These are phyloP conservation scores for Heliosperma pusillum DNA, from an alignment of 148 eudicot species.

Conservation along the genomic window DNA sequence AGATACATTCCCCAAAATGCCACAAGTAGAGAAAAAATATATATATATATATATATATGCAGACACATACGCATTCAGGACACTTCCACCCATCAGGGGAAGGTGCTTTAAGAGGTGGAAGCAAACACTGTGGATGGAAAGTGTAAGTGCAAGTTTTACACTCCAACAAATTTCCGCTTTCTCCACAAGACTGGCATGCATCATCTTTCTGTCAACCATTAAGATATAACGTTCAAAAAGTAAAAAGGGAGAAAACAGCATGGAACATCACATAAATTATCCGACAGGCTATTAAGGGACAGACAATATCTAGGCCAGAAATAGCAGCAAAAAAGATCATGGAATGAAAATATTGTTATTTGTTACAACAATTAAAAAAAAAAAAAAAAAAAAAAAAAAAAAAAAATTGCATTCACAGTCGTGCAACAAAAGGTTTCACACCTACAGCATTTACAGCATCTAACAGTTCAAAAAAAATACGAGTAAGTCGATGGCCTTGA, in stretches of 20 bases:
- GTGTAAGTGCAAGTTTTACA: conserved; percentile 85
- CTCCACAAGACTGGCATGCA: conserved; percentile 69
- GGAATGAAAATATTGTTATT: not conserved
- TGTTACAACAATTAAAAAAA: too few species aligned
- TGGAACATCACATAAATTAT: not conserved
- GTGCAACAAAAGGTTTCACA: not conserved
- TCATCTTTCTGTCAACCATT: conserved; percentile 55
- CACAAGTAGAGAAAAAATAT: not conserved
- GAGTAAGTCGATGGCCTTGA: not conserved
- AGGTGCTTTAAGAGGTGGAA: conserved; percentile 74
- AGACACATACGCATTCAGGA: conserved; percentile 83
- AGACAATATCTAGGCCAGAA: not conserved
- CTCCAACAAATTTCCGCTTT: conserved; percentile 43
- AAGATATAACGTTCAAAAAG: conserved; percentile 10
- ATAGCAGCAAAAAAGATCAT: not conserved
- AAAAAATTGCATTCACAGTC: not conserved
- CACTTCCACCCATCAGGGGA: conserved; percentile 77
- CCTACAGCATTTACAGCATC: not conserved
- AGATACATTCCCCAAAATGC: conserved; percentile 9
- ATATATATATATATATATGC: not conserved
- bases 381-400: not conserved
- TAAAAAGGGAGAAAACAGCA: not conserved
- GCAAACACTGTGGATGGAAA: conserved; percentile 82
- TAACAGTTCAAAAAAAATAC: not conserved
- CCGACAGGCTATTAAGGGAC: not conserved